phyloP scores from a whole-genome alignment of 495 filamentous ascomycete species.

The Mycothermus thermophilus region DNA sequence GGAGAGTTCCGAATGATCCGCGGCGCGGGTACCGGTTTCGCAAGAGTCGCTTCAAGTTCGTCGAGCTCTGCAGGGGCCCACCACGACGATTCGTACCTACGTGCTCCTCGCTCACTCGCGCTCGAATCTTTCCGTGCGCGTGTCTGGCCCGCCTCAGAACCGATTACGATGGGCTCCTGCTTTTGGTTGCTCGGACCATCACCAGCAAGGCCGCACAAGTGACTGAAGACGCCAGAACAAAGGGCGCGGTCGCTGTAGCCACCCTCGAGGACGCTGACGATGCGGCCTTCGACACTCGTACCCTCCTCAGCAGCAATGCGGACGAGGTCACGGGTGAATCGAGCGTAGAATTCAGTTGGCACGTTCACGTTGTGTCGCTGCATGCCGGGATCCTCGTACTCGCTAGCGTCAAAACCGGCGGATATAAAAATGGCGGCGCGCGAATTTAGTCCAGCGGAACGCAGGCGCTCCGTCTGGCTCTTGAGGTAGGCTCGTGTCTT shows the following conservation, averaged over 20 bases:
- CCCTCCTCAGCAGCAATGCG: slow-evolving; percentile 68
- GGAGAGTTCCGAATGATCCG: slow-evolving; percentile 40
- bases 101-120: slow-evolving; percentile 12
- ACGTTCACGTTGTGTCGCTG: slow-evolving; percentile 90
- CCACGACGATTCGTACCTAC: slow-evolving; percentile 54
- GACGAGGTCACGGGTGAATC: slow-evolving; percentile 73
- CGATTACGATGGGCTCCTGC: slow-evolving; percentile 27
- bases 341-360: slow-evolving; percentile 90
- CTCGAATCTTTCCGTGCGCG: slow-evolving; percentile 22
- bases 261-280: slow-evolving; percentile 88
- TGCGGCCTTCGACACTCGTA: slow-evolving; percentile 60
- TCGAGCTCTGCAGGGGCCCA: slow-evolving; percentile 59
- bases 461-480: slow-evolving; percentile 49
- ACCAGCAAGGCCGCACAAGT: slow-evolving; percentile 63
- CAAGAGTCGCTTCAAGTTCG: slow-evolving; percentile 39
- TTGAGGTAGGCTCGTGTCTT: slow-evolving; percentile 68
- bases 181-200: slow-evolving; percentile 30
- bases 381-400: slow-evolving; percentile 86
- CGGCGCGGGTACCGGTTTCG: slow-evolving; percentile 39
- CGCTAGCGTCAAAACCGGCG: slow-evolving; percentile 91
- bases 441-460: slow-evolving; percentile 37
- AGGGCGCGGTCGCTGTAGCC: slow-evolving; percentile 89
- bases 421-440: slow-evolving; percentile 86
- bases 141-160: slow-evolving; percentile 39
- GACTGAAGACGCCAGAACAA: slow-evolving; percentile 74